These are phyloP conservation scores for Pyrrhoderma noxium DNA, from an alignment of 1,284 basidiomycete genomes.

Conservation along the genomic window DNA sequence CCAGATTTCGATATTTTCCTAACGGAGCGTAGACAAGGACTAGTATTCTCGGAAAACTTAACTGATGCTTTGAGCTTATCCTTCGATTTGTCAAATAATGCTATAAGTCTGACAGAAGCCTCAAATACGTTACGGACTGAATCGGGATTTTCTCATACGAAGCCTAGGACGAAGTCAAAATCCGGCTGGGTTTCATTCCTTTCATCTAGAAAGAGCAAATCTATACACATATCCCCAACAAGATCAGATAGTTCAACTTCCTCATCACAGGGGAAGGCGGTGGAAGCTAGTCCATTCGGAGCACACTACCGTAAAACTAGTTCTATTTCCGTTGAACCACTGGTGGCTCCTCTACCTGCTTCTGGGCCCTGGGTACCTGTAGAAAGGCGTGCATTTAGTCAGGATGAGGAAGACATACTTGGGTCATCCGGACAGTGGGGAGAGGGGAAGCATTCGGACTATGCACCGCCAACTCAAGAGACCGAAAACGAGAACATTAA, in stretches of 20 bases:
- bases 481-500: constrained; percentile 32
- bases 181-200: constrained; percentile 70
- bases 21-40: constrained; percentile 78
- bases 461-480: constrained; percentile 24
- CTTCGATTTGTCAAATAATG: constrained; percentile 51
- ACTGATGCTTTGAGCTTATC: constrained; percentile 80
- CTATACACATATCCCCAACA: constrained; percentile 23
- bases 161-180: constrained; percentile 48
- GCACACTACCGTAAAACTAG: constrained; percentile 79
- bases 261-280: constrained; percentile 32
- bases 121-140: constrained; percentile 21
- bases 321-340: constrained; percentile 66
- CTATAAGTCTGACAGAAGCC: constrained; percentile 23
- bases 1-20: constrained; percentile 82
- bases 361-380: constrained; percentile 57
- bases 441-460: constrained; percentile 27
- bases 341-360: constrained; percentile 51
- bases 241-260: constrained; percentile 36
- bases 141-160: constrained; percentile 23
- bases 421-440: constrained; percentile 47
- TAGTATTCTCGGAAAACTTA: constrained; percentile 89
- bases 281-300: constrained; percentile 75
- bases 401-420: constrained; percentile 64
- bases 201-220: constrained; percentile 54
- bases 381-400: constrained; percentile 40